These are phyloP conservation scores for Puccinia polysora DNA, from an alignment of 1,284 basidiomycete species.

Conservation along the genomic window DNA sequence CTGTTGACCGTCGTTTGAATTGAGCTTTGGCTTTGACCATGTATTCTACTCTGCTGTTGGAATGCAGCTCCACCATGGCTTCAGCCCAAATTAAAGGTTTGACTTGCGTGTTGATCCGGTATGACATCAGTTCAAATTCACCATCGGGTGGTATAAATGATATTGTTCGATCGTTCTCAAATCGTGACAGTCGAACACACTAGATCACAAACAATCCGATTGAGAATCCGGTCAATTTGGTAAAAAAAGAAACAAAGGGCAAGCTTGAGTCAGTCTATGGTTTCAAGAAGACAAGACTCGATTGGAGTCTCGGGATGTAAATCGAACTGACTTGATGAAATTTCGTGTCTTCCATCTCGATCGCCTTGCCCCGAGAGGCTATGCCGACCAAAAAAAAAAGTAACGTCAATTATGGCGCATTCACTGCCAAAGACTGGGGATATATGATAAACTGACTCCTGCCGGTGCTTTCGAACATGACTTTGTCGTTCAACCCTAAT, in stretches of 20 bases:
- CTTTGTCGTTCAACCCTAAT: constrained; percentile 95
- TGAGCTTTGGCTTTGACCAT: constrained; percentile 98
- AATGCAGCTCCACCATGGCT: constrained; percentile 89
- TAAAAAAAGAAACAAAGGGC: too few relatives aligned
- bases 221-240: too few relatives aligned
- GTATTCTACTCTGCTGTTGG: constrained; percentile 89
- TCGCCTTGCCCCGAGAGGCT: constrained; percentile 93
- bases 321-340: constrained; percentile 69
- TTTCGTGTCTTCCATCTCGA: constrained; percentile 99
- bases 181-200: constrained; percentile 96
- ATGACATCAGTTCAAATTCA: constrained; percentile 97
- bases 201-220: not conserved
- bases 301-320: not conserved
- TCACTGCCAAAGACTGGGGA: not conserved
- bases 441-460: constrained; percentile 63
- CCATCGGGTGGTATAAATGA: constrained; percentile 99
- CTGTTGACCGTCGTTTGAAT: constrained; percentile 91
- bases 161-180: constrained; percentile 98
- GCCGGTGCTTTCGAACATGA: constrained; percentile 98
- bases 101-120: constrained; percentile 88
- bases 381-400: not conserved
- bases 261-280: too few relatives aligned
- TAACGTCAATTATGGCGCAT: constrained; percentile 1
- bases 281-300: too few relatives aligned
- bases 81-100: constrained; percentile 99